Percentiles rank a stretch among this genome's conserved stretches.
Conservation (phyloP, 192 early-diverging fungal genomes). For the Radiomyces spectabilis region DNA sequence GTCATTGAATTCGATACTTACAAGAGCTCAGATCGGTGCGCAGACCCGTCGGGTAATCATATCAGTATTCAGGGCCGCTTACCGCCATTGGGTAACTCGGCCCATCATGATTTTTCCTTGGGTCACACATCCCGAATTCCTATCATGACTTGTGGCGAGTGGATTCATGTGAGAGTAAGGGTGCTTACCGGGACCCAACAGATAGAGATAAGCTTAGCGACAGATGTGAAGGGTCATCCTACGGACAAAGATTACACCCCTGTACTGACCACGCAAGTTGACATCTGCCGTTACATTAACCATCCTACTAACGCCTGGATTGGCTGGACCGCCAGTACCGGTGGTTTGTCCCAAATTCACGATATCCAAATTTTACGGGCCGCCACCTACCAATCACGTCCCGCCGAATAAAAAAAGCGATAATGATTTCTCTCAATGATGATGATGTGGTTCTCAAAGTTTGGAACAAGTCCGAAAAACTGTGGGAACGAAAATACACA, state of each 20-base stretch:
- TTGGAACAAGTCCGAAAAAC: no score
- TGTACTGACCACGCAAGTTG: not conserved
- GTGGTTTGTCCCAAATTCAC: constrained; percentile 25
- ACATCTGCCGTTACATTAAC: not conserved
- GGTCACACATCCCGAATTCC: constrained; percentile 22
- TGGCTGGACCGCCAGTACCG: constrained; percentile 30
- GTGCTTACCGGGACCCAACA: not conserved
- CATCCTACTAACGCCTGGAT: constrained; percentile 11
- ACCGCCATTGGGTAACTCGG: constrained; percentile 8
- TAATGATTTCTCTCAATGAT: no score
- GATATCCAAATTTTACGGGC: constrained; percentile 5
- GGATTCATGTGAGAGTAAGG: constrained; percentile 9
- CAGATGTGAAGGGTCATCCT: no score
- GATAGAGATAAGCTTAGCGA: constrained; percentile 1
- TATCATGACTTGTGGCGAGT: constrained; percentile 13
- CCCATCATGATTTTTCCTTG: constrained; percentile 23
- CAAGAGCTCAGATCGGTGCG: constrained; percentile 17
- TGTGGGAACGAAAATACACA: no score
- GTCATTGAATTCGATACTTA: constrained; percentile 35
- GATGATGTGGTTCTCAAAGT: no score
- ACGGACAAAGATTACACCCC: not conserved
- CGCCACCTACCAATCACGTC: no score
- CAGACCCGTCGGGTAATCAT: constrained; percentile 29
- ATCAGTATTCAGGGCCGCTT: constrained; percentile 27
- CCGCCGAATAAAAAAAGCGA: no score